Conservation (phyloP, 2,329 filamentous ascomycete genomes). For the Hymenoscyphus occultus region DNA sequence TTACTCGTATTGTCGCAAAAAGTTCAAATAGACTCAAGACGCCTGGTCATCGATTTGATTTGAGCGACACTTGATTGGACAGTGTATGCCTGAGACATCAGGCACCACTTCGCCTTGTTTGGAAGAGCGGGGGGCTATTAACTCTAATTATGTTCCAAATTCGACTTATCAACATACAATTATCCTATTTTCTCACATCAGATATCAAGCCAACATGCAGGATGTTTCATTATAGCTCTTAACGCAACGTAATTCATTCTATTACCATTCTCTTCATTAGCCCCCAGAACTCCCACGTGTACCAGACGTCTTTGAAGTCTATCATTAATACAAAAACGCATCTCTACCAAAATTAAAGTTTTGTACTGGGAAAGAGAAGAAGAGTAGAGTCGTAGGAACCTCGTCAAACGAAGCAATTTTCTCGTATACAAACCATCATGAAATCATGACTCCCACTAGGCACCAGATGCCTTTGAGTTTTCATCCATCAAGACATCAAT, state of each 20-base stretch:
- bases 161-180: too few species aligned
- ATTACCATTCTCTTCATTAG: background rate
- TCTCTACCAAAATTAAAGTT: conserved; percentile 3
- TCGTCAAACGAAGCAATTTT: conserved; percentile 5
- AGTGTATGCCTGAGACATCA: background rate
- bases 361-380: conserved; percentile 4
- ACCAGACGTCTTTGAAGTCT: conserved; percentile 7
- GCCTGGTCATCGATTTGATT: background rate
- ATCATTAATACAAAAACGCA: conserved; percentile 12
- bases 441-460: conserved; percentile 18
- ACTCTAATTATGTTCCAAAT: too few species aligned
- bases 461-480: conserved; percentile 34
- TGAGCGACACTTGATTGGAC: background rate
- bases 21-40: background rate
- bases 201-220: background rate
- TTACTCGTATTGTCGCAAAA: conserved; percentile 1
- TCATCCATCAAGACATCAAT: conserved; percentile 35
- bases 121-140: too few species aligned
- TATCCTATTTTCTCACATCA: too few species aligned
- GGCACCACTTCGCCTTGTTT: background rate
- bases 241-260: background rate
- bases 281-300: background rate
- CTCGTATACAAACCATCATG: conserved; percentile 1
- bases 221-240: background rate
- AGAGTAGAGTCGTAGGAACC: conserved; percentile 4